Percentiles rank a stretch among this genome's conserved stretches.
Evolutionary conservation across 495 filamentous ascomycete species (phyloP).

Genomic region (Acidomyces sp.): DNA sequence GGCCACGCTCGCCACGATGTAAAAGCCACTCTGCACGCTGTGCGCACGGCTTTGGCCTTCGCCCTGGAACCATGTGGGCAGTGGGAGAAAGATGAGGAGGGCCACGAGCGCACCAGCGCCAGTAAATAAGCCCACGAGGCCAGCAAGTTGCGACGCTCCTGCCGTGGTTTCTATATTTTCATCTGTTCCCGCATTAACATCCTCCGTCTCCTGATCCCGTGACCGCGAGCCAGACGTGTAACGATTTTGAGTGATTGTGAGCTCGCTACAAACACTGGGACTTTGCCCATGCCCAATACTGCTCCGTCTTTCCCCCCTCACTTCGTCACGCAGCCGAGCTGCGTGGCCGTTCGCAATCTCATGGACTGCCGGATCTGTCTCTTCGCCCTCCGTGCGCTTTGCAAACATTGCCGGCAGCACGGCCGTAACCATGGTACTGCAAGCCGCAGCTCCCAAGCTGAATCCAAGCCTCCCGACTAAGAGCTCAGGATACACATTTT

Average conservation of each 20-base stretch:
- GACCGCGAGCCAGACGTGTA: conserved; percentile 24
- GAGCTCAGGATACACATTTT: conserved; percentile 80
- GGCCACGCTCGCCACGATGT: conserved; percentile 62
- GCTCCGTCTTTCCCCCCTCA: conserved; percentile 5
- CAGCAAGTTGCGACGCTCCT: conserved; percentile 57
- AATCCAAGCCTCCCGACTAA: conserved; percentile 77
- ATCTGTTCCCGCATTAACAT: neutral
- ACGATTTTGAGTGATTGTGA: conserved; percentile 32
- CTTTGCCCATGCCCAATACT: conserved; percentile 12
- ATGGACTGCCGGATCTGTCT: conserved; percentile 1
- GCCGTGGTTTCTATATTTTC: conserved; percentile 12
- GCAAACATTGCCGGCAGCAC: conserved; percentile 69
- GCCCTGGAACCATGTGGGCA: conserved; percentile 65
- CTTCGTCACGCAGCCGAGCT: conserved; percentile 11
- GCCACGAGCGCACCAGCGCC: conserved; percentile 84
- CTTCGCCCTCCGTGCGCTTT: conserved; percentile 8
- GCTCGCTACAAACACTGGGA: conserved; percentile 22
- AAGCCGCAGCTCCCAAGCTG: conserved; percentile 77
- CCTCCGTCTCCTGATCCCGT: neutral
- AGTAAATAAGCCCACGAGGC: conserved; percentile 82
- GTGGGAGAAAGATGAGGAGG: conserved; percentile 64
- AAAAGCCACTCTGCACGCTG: conserved; percentile 70
- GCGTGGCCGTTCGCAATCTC: conserved; percentile 8
- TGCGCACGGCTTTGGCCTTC: conserved; percentile 49
- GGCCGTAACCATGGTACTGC: conserved; percentile 94